Evolutionary conservation across 2,329 filamentous ascomycete genomes (phyloP), one percentile per base, ranked within the genome.

Genomic region (Alternaria panax): DNA sequence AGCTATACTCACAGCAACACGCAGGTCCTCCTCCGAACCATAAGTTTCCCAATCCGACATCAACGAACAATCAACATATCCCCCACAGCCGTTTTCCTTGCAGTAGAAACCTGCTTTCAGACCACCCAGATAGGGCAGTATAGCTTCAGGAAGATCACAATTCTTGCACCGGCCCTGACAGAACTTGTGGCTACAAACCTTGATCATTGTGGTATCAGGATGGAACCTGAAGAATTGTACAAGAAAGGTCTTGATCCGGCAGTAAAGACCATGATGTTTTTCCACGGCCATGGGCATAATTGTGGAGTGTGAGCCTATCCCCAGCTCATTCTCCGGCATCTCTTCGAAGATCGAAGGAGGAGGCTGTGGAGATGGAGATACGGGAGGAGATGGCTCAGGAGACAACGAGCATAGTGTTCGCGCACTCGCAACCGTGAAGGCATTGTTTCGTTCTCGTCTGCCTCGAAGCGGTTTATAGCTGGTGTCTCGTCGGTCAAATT

Each of bases 191-290:
- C 22, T 58, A 18, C 59, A 58, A 4, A 8, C 12, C 3, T 40
- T 41, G 4, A 18, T 18, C 9, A 24, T 16, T 5, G 28, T 27
- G 27, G 36, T 53, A 16, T 48, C 14, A 18, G 45, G 30, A 20
- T 48, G 11, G 16, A 36, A 4, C 8, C 30, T 5, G 20, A 48
- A n/a, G 20, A 48, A 22, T 12, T 14, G 5, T 14, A 34, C 4
- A 4, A 50, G 18, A 1, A 36, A 34, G 5, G 46, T 45, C 41
- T 56, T 56, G 12, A 53, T 7, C 4, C 51, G 51, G 25, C 56
- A 55, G 43, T 48, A 56, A 2, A 41, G 16, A 20, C 51, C 51
- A n/a, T 62, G 51, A 7, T 55, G 51, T 5, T 54, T 52, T 7
- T 46, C 30, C 4, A 30, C 25, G 18, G 16, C 9, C 5, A 42